These are phyloP conservation scores for Exophiala alcalophila DNA, from an alignment of 2,329 filamentous ascomycete species.

Conservation along the genomic window DNA sequence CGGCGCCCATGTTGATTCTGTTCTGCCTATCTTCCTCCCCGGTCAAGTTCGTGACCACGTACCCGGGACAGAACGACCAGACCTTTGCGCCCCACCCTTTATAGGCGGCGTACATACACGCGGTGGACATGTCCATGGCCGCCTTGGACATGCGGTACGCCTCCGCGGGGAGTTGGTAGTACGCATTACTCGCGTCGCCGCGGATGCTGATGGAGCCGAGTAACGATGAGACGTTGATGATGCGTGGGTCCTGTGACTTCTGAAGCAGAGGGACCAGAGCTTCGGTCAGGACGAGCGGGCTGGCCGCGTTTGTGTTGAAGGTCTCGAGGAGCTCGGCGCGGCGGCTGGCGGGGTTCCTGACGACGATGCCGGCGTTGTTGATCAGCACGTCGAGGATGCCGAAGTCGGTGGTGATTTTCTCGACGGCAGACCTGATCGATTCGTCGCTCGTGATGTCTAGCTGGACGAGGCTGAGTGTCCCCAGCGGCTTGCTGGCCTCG, in stretches of 20 bases:
- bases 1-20: no score
- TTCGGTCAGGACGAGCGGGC: constrained; percentile 41
- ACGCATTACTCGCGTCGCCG: constrained; percentile 32
- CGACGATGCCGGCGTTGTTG: constrained; percentile 50
- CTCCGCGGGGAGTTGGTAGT: constrained; percentile 34
- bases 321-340: constrained; percentile 40
- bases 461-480: constrained; percentile 26
- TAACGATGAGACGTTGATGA: constrained; percentile 41
- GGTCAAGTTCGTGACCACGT: constrained; percentile 10
- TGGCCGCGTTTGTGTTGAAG: constrained; percentile 44
- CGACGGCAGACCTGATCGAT: constrained; percentile 16
- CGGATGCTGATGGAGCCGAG: constrained; percentile 37
- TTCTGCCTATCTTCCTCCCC: no score
- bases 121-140: constrained; percentile 42
- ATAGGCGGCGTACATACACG: constrained; percentile 14
- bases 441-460: constrained; percentile 17
- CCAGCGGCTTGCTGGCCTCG: constrained; percentile 27
- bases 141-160: constrained; percentile 45
- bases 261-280: constrained; percentile 41
- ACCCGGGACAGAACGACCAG: constrained; percentile 16
- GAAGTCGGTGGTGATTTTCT: constrained; percentile 9
- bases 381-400: constrained; percentile 23
- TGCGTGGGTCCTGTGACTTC: constrained; percentile 34
- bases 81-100: constrained; percentile 14
- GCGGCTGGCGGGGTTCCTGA: constrained; percentile 51